Evolutionary conservation across 768 basidiomycete genomes (phyloP), one percentile per base, ranked within the genome.

Genomic region (Lentinula boryana): DNA sequence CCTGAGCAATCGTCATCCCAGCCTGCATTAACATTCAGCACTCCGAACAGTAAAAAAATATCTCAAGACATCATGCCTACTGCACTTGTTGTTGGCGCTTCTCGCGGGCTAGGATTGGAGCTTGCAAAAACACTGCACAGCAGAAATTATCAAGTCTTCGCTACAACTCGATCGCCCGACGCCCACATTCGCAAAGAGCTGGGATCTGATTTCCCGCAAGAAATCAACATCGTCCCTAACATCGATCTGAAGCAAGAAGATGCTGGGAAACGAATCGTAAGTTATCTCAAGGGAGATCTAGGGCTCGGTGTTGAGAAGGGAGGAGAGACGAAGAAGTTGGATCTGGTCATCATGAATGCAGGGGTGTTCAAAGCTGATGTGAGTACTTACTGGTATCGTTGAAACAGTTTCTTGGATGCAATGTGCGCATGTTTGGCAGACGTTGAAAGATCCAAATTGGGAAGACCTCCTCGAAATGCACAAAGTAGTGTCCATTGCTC

Each of bases 391-490:
- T 57, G 63, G 13, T 52, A 38, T 59, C 15, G 43, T 56, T 50
- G 31, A 43, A 0, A 38, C 15, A 43, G 41, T 43, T 36, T 12
- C 10, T n/a, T n/a, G 9, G 15, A 43, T 43, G 16, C 41, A 43
- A 16, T 9, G 41, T n/a, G 31, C 23, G 23, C 27, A 23, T n/a
- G 32, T 55, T 13, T 52, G 41, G 9, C 69, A 74, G 76, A 70
- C 75, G 18, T 68, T 80, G 18, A 76, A 74, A 8, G 65, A 71
- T 51, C 70, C 72, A 0, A 68, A 67, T 21, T 80, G 71, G 65
- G 69, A 70, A 48, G 76, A 75, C 53, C 71, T 80, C 63, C 62
- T 79, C 9, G 68, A 71, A 43, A 81, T 81, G 79, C 80, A 78
- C 69, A 78, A 71, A 23, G 75, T 74, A 48, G 74, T 77, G 40